Conservation (phyloP, 192 early-diverging fungal genomes). For the Rhizophagus prolifer region DNA sequence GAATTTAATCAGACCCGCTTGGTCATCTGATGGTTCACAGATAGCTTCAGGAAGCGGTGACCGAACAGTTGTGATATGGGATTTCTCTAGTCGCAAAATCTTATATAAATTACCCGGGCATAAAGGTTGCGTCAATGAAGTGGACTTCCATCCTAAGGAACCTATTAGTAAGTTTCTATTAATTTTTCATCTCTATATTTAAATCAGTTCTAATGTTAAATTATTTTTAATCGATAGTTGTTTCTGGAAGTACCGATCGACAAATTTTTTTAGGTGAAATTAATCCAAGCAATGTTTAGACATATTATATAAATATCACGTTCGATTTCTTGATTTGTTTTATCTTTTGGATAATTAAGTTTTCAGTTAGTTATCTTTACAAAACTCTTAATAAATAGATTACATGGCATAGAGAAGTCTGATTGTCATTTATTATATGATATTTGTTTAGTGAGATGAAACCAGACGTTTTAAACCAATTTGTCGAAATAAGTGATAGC, state of each 20-base stretch:
- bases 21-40: conserved; percentile 82
- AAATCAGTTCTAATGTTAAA: neutral
- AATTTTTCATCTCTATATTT: neutral
- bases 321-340: too few relatives aligned
- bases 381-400: too few relatives aligned
- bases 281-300: conserved; percentile 37
- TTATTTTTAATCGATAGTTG: conserved; percentile 45
- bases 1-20: conserved; percentile 87
- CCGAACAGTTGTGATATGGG: conserved; percentile 89
- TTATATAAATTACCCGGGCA: conserved; percentile 95
- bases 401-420: too few relatives aligned
- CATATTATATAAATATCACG: too few relatives aligned
- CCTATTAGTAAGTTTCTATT: conserved; percentile 58
- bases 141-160: conserved; percentile 89
- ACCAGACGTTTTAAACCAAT: too few relatives aligned
- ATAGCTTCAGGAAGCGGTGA: conserved; percentile 87
- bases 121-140: conserved; percentile 90
- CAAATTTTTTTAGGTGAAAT: conserved; percentile 88
- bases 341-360: too few relatives aligned
- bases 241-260: conserved; percentile 84
- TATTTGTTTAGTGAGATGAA: too few relatives aligned
- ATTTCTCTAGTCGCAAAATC: conserved; percentile 71
- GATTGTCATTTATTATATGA: too few relatives aligned
- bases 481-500: too few relatives aligned
- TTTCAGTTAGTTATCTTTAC: too few relatives aligned